A percentile compares a stretch with the other conserved stretches of the same genome.
Conservation (phyloP, 805 yeast species). For the Candida montana region DNA sequence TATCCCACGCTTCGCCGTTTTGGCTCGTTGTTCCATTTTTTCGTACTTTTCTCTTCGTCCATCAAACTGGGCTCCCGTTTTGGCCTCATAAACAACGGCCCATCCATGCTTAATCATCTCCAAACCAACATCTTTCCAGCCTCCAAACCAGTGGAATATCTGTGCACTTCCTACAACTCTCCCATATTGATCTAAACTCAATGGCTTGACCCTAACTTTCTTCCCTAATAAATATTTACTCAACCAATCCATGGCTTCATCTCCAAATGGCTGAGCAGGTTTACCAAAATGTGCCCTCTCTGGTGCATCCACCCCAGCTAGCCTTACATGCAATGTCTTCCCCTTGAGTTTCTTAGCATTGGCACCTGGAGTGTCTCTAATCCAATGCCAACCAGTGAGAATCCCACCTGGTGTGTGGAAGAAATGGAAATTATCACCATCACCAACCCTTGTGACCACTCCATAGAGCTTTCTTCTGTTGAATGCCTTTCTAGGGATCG, state of each 20-base stretch:
- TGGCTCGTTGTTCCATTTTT: slow-evolving; percentile 56
- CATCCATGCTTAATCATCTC: slow-evolving; percentile 83
- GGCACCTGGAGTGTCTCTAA: slow-evolving; percentile 57
- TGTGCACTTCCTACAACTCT: slow-evolving; percentile 73
- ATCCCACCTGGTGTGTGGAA: slow-evolving; percentile 92
- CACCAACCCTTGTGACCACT: slow-evolving; percentile 84
- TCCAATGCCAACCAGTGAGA: slow-evolving; percentile 91
- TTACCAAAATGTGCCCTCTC: slow-evolving; percentile 93
- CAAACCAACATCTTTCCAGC: slow-evolving; percentile 73
- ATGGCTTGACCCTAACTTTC: slow-evolving; percentile 69
- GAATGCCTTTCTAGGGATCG: slow-evolving; percentile 45
- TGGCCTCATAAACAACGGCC: slow-evolving; percentile 85
- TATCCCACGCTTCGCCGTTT: slow-evolving; percentile 52
- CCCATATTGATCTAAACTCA: slow-evolving; percentile 81
- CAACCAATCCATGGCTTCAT: slow-evolving; percentile 81
- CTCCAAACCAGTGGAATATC: slow-evolving; percentile 48
- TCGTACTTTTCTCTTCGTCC: slow-evolving; percentile 60
- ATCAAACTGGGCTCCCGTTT: slow-evolving; percentile 78
- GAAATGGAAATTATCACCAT: slow-evolving; percentile 90
- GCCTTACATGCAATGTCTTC: slow-evolving; percentile 71
- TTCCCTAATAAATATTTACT: slow-evolving; percentile 58
- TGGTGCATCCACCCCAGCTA: slow-evolving; percentile 96
- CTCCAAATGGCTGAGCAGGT: slow-evolving; percentile 83
- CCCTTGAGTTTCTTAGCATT: slow-evolving; percentile 40
- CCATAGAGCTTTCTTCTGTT: slow-evolving; percentile 52